Evolutionary conservation across 1,284 basidiomycete genomes (phyloP).

Genomic region (Ceratobasidium sp.): DNA sequence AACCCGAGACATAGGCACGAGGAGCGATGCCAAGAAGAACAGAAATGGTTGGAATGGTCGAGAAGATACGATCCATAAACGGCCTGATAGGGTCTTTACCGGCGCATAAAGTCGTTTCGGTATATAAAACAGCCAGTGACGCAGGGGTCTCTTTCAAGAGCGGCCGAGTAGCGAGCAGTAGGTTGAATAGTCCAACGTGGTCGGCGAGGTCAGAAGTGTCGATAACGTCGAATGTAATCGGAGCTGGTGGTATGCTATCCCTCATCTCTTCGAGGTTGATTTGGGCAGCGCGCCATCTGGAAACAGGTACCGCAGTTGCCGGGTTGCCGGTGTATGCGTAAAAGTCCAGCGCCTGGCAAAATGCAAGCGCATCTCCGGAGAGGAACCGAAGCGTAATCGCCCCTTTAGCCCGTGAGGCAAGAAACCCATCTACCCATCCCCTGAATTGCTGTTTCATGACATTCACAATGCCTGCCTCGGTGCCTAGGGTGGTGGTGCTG

Average conservation of each 20-base stretch:
- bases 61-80: conserved; percentile 8
- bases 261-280: conserved; percentile 13
- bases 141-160: conserved; percentile 17
- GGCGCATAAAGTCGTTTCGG: conserved; percentile 7
- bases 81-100: conserved; percentile 17
- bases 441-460: conserved; percentile 15
- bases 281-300: conserved; percentile 8
- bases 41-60: conserved; percentile 27
- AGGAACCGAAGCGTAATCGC: conserved; percentile 11
- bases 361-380: conserved; percentile 19
- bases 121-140: conserved; percentile 33
- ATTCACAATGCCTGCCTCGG: not conserved
- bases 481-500: not conserved
- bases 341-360: conserved; percentile 21
- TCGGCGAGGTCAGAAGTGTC: conserved; percentile 35
- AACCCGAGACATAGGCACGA: conserved; percentile 11
- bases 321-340: not conserved
- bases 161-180: conserved; percentile 4
- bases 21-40: conserved; percentile 19
- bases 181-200: conserved; percentile 32
- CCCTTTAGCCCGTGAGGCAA: not conserved
- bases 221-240: conserved; percentile 20
- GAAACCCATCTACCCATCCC: not conserved
- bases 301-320: not conserved
- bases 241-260: not conserved